These are phyloP conservation scores for Hirsutella minnesotensis DNA, from an alignment of 2,329 filamentous ascomycete species.

Conservation along the genomic window DNA sequence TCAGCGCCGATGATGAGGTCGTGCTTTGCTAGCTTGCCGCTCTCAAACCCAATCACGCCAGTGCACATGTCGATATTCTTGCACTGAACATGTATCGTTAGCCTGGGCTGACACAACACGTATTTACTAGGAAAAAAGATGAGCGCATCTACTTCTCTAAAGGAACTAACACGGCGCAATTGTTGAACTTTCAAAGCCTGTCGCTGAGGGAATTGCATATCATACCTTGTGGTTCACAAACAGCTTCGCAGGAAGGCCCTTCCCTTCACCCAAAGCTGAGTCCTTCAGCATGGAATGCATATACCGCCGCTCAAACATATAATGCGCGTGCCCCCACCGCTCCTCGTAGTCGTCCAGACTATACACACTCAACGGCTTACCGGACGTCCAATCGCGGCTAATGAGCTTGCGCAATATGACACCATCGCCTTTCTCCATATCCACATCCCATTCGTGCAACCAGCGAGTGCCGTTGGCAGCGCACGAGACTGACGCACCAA, in stretches of 20 bases:
- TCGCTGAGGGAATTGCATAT: too few relatives aligned
- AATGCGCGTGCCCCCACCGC: constrained; percentile 52
- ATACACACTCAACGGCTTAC: constrained; percentile 52
- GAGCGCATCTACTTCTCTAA: too few relatives aligned
- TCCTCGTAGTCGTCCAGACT: constrained; percentile 54
- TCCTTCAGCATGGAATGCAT: constrained; percentile 59
- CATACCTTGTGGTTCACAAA: constrained; percentile 42
- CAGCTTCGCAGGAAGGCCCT: constrained; percentile 40
- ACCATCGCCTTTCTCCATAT: constrained; percentile 51
- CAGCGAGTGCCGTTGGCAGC: constrained; percentile 60
- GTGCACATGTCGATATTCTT: constrained; percentile 38
- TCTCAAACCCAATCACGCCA: constrained; percentile 38
- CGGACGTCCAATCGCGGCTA: constrained; percentile 59
- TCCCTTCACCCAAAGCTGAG: constrained; percentile 38
- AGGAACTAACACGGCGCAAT: not conserved
- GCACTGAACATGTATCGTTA: too few relatives aligned
- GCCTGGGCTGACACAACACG: too few relatives aligned
- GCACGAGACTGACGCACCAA: constrained; percentile 55
- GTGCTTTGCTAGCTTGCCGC: constrained; percentile 36
- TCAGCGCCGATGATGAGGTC: constrained; percentile 54
- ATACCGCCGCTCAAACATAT: constrained; percentile 58
- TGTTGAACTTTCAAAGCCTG: constrained; percentile 4
- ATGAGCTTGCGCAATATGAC: constrained; percentile 56
- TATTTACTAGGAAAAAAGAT: too few relatives aligned
- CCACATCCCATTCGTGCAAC: constrained; percentile 57